These are phyloP conservation scores for Coniosporium uncinatum DNA, from an alignment of 2,329 filamentous ascomycete genomes.

Conservation along the genomic window DNA sequence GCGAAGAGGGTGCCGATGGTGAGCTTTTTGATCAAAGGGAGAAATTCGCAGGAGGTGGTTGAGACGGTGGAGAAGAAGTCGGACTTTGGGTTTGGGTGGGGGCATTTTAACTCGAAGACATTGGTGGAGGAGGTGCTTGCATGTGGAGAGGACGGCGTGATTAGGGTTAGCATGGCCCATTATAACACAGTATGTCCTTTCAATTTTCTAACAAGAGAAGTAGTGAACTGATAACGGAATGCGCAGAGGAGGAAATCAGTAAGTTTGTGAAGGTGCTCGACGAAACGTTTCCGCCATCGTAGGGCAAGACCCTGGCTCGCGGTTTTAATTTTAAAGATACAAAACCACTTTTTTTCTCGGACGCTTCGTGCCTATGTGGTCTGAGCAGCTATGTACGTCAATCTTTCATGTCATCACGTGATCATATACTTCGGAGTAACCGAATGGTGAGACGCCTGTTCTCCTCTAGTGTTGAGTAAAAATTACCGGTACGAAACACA, in stretches of 20 bases:
- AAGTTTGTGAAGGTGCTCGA: neutral
- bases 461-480: no score
- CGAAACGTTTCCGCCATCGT: no score
- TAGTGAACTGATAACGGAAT: neutral
- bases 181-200: constrained; percentile 4
- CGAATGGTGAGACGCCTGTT: no score
- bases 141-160: constrained; percentile 54
- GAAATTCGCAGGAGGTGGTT: constrained; percentile 51
- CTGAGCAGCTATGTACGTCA: no score
- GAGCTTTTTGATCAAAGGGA: constrained; percentile 57
- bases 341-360: no score
- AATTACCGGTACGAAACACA: no score
- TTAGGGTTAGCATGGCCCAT: constrained; percentile 60
- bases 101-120: constrained; percentile 63
- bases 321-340: no score
- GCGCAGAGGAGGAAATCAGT: neutral
- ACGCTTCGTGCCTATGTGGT: no score
- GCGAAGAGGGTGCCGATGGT: constrained; percentile 55
- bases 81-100: constrained; percentile 59
- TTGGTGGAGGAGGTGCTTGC: constrained; percentile 53
- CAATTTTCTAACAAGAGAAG: neutral
- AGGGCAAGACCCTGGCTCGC: no score
- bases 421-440: no score
- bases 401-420: no score
- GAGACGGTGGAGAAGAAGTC: constrained; percentile 54